A percentile compares a stretch with the other conserved stretches of the same genome.
These are phyloP conservation scores for Bullera alba DNA, from an alignment of 768 basidiomycete genomes.

Conservation along the genomic window DNA sequence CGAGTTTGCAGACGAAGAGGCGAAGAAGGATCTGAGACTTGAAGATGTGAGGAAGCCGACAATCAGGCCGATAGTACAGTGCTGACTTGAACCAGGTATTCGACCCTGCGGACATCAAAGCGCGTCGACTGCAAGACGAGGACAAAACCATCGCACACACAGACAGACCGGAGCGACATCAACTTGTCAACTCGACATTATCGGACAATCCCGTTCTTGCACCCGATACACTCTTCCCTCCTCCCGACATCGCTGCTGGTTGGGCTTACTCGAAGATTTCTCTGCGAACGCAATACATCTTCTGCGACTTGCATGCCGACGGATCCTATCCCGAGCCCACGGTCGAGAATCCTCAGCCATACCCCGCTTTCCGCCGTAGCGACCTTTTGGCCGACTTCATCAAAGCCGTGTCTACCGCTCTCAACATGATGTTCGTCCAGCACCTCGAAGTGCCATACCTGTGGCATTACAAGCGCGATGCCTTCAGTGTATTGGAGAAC, in stretches of 20 bases:
- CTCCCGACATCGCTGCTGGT: conserved; percentile 72
- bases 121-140: conserved; percentile 79
- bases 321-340: conserved; percentile 18
- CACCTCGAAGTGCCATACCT: conserved; percentile 92
- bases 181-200: conserved; percentile 77
- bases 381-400: conserved; percentile 51
- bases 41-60: conserved; percentile 18
- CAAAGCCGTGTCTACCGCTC: conserved; percentile 66
- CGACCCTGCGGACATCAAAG: conserved; percentile 91
- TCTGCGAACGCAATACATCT: conserved; percentile 50
- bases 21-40: conserved; percentile 66
- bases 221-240: conserved; percentile 54
- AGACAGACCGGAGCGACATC: conserved; percentile 94
- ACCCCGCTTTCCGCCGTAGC: conserved; percentile 51
- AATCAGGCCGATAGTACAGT: background rate
- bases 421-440: conserved; percentile 76
- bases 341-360: conserved; percentile 32
- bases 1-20: conserved; percentile 57
- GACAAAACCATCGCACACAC: conserved; percentile 83
- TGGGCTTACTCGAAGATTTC: conserved; percentile 77
- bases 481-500: conserved; percentile 54
- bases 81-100: conserved; percentile 66
- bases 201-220: conserved; percentile 49
- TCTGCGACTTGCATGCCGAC: conserved; percentile 31
- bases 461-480: conserved; percentile 87